phyloP scores from a whole-genome alignment of 1,284 basidiomycete species.

The Ceratobasidium sp. region DNA sequence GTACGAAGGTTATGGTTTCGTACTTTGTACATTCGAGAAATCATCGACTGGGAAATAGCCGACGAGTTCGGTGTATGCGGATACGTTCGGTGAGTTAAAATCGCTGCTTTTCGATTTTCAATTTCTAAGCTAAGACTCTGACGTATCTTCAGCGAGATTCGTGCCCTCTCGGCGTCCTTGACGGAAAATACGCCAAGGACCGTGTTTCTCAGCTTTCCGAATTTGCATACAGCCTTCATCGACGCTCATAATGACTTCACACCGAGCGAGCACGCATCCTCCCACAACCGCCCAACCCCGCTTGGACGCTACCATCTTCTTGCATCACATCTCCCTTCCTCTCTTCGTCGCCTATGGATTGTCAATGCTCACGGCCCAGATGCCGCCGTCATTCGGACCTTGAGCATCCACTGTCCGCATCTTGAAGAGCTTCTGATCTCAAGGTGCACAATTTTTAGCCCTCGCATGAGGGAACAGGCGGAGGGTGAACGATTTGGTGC shows the following conservation, averaged over 20 bases:
- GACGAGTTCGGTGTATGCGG: neutral
- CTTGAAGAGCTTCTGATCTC: slow-evolving; percentile 26
- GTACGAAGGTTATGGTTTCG: slow-evolving; percentile 22
- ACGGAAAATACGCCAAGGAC: neutral
- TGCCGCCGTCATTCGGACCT: neutral
- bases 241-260: slow-evolving; percentile 28
- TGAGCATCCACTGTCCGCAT: slow-evolving; percentile 13
- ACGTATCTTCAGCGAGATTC: slow-evolving; percentile 8
- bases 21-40: slow-evolving; percentile 13
- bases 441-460: slow-evolving; percentile 21
- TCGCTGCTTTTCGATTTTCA: neutral
- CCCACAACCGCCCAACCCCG: neutral
- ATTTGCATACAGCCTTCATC: slow-evolving; percentile 26
- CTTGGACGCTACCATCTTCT: slow-evolving; percentile 6
- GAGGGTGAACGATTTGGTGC: neutral
- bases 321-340: slow-evolving; percentile 3
- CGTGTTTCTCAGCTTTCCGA: neutral
- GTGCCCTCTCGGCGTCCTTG: slow-evolving; percentile 2
- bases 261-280: neutral
- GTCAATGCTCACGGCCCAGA: slow-evolving; percentile 40
- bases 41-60: slow-evolving; percentile 3
- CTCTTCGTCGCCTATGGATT: slow-evolving; percentile 17
- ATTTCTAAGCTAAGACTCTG: neutral
- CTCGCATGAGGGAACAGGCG: neutral
- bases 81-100: slow-evolving; percentile 11